Percentiles rank a stretch among this genome's conserved stretches.
Evolutionary conservation across 2,329 filamentous ascomycete species (phyloP).

Genomic region (Spiromastix sp.): DNA sequence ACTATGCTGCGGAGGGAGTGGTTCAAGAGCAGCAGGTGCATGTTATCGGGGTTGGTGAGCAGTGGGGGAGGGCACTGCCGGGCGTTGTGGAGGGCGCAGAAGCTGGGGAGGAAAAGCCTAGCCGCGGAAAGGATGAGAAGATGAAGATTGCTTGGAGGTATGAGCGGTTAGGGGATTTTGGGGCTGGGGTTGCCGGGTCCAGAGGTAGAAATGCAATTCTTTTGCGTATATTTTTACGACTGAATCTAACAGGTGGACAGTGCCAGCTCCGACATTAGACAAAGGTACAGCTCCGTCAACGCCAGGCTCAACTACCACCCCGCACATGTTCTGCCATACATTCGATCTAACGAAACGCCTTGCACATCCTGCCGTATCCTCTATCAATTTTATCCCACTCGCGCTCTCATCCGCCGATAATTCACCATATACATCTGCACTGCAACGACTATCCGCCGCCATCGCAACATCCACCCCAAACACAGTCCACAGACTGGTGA

Average conservation of each 20-base stretch:
- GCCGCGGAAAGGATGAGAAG: slow-evolving; percentile 49
- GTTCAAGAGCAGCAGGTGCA: slow-evolving; percentile 85
- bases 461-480: slow-evolving; percentile 48
- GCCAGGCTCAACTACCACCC: slow-evolving; percentile 11
- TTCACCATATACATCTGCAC: slow-evolving; percentile 54
- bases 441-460: slow-evolving; percentile 47
- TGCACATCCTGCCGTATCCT: slow-evolving; percentile 42
- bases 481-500: slow-evolving; percentile 65
- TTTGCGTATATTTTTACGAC: neutral
- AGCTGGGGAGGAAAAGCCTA: slow-evolving; percentile 32
- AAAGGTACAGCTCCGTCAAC: slow-evolving; percentile 35
- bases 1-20: slow-evolving; percentile 87
- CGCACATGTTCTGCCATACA: slow-evolving; percentile 54
- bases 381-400: slow-evolving; percentile 43
- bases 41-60: slow-evolving; percentile 66
- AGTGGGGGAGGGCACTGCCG: slow-evolving; percentile 76
- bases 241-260: slow-evolving; percentile 17
- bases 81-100: slow-evolving; percentile 50
- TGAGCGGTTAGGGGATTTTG: slow-evolving; percentile 67
- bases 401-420: slow-evolving; percentile 21
- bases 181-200: slow-evolving; percentile 41
- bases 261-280: slow-evolving; percentile 18
- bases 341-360: slow-evolving; percentile 64
- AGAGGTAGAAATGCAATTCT: slow-evolving; percentile 45
- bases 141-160: slow-evolving; percentile 99